Base-by-base conservation (phyloP, 2,329 filamentous ascomycete genomes). In the Xylaria sp. region DNA sequence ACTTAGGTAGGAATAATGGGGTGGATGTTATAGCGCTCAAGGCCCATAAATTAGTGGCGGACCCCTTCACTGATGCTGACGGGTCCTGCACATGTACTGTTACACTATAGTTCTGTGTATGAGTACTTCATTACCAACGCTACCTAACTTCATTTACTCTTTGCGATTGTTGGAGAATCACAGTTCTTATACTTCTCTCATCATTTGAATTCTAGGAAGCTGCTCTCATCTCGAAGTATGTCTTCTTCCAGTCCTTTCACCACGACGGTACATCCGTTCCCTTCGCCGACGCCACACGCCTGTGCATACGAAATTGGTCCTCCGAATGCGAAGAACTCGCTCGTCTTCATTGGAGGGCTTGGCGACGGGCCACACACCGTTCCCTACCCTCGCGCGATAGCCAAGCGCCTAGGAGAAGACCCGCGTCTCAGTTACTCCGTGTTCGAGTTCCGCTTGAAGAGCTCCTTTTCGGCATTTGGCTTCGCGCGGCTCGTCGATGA, bases 261-360 rank as follows among this genome's bases (percentile, higher is more conserved):
- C 15, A 81, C 83, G n/a, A 80, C 78, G 6, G 84, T 83, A 15
- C 85, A 87, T 69, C 82, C 81, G 0, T 86, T 84, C 71, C 75
- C 79, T 25, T 84, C 84, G 5, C 78, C 81, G 4, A 81, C 78
- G 15, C 72, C 78, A 8, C 75, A 80, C 58, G 80, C 82, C 7
- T 82, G 80, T 66, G 85, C 85, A 39, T 87, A 87, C 71, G 85
- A 87, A 73, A 75, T 81, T 20, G 84, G 85, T 28, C 76, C 78
- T 18, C 51, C 73, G 12, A 75, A 79, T 50, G 79, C 82, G 66
- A 81, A 78, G 59, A 89, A 92, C 79, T 89, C 89, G 2, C 79
- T 94, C 63, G 79, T 94, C 69, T 92, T 91, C 81, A 85, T 93
- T 71, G 91, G 90, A 70, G 92, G 92, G 44, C 86, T 94, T 18